Conservation (phyloP, 495 filamentous ascomycete genomes). For the Aspergillus homomorphus region DNA sequence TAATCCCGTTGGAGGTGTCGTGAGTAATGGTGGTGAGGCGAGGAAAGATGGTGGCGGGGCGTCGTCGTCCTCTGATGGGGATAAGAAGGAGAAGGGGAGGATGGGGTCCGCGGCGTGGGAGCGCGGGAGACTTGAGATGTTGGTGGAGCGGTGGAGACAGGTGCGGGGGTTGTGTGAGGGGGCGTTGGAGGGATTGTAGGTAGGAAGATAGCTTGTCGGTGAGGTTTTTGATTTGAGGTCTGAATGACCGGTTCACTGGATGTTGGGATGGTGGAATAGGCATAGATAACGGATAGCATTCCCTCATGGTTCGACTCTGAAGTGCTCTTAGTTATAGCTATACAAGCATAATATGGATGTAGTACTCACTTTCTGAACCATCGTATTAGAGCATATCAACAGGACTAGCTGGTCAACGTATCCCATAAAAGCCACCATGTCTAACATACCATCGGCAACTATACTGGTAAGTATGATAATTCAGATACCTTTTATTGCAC, state of each 20-base stretch:
- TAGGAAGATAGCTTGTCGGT: neutral
- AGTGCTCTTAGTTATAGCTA: too few species aligned
- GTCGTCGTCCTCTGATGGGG: neutral
- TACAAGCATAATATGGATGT: too few species aligned
- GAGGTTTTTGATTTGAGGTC: neutral
- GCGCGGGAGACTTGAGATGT: neutral
- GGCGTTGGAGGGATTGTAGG: neutral
- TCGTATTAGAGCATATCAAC: too few species aligned
- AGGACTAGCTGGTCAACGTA: too few species aligned
- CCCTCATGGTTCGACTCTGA: too few species aligned
- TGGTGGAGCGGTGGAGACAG: constrained; percentile 6
- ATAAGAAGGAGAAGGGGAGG: neutral
- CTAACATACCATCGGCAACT: too few species aligned
- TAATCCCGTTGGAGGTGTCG: constrained; percentile 9
- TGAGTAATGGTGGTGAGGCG: constrained; percentile 21
- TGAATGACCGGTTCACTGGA: too few species aligned
- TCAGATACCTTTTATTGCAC: neutral
- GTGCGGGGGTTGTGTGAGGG: constrained; percentile 1
- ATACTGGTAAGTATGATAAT: neutral
- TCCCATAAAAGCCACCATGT: too few species aligned
- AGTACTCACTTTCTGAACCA: too few species aligned
- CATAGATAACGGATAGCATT: too few species aligned
- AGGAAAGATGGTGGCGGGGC: neutral
- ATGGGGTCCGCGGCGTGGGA: neutral
- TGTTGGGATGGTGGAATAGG: too few species aligned